A percentile compares a stretch with the other conserved stretches of the same genome.
Conservation (phyloP, 768 basidiomycete species). For the Serendipita sp. region DNA sequence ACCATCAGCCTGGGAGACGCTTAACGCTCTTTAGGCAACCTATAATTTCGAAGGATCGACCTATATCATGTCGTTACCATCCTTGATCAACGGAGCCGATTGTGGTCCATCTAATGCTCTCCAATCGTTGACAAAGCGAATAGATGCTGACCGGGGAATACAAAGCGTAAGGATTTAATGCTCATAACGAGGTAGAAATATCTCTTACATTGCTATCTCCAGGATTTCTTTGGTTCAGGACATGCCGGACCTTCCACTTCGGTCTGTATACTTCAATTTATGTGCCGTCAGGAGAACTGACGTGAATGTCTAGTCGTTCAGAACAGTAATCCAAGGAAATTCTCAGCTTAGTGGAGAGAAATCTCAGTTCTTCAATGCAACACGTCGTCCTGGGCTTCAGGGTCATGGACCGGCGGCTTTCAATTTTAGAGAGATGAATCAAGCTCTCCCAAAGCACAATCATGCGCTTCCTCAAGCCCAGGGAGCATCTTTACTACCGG, state of each 20-base stretch:
- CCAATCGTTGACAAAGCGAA: constrained; percentile 59
- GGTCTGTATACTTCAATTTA: constrained; percentile 23
- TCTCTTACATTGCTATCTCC: constrained; percentile 3
- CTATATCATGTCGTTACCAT: constrained; percentile 51
- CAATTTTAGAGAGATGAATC: constrained; percentile 5
- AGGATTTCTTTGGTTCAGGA: constrained; percentile 56
- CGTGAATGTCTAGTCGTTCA: constrained; percentile 33
- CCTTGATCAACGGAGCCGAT: constrained; percentile 60
- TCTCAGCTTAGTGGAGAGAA: constrained; percentile 44
- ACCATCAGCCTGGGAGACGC: no score
- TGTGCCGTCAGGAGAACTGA: constrained; percentile 5
- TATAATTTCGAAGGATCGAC: no score
- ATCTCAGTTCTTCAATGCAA: constrained; percentile 39
- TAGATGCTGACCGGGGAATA: constrained; percentile 60
- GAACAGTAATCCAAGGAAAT: constrained; percentile 30
- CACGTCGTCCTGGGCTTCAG: neutral
- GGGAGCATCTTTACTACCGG: neutral
- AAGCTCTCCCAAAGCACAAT: neutral
- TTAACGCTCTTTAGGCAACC: no score
- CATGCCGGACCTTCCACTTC: constrained; percentile 47
- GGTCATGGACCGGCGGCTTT: constrained; percentile 1
- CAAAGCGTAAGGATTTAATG: constrained; percentile 43
- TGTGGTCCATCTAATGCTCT: constrained; percentile 79
- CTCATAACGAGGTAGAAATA: neutral
- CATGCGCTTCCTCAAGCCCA: neutral